phyloP scores from a whole-genome alignment of 73 alveolate genomes.

The Loxodes magnus region DNA sequence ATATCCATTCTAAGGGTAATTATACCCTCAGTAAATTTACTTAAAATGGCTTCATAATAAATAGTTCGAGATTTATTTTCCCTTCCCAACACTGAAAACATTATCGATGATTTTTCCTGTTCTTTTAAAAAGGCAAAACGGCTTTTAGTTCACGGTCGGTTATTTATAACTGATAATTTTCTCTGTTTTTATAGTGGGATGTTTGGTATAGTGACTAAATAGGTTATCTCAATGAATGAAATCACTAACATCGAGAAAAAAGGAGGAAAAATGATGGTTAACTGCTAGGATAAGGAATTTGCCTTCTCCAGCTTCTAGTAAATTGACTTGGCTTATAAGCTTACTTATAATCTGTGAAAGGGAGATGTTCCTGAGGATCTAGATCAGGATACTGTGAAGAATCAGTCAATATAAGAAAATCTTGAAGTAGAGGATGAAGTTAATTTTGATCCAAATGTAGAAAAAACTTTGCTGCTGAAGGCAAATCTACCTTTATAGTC shows the following conservation, averaged over 20 bases:
- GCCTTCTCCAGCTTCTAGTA: constrained; percentile 31
- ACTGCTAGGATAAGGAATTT: constrained; percentile 6
- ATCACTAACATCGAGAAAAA: constrained; percentile 31
- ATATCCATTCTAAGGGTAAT: too few species aligned
- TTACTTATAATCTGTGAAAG: constrained; percentile 31
- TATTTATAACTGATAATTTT: constrained; percentile 65
- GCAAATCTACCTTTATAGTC: constrained; percentile 1
- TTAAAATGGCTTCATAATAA: constrained; percentile 31
- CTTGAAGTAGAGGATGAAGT: constrained; percentile 2
- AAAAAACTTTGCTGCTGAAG: constrained; percentile 2
- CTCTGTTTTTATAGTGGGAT: constrained; percentile 59
- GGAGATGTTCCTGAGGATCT: constrained; percentile 15
- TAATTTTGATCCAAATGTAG: not conserved
- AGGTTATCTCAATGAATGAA: constrained; percentile 46
- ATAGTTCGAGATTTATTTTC: constrained; percentile 48
- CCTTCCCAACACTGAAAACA: constrained; percentile 49
- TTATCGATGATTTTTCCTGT: constrained; percentile 80
- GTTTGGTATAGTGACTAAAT: constrained; percentile 44
- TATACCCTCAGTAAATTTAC: too few species aligned
- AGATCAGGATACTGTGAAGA: constrained; percentile 4
- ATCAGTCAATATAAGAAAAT: too few species aligned
- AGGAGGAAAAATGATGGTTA: constrained; percentile 23
- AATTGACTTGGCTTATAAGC: constrained; percentile 24
- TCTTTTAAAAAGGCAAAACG: constrained; percentile 26
- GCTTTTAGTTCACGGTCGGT: constrained; percentile 50